Base-by-base conservation (phyloP, 352 stramenopile genomes). In the Globisporangium barbulae region DNA sequence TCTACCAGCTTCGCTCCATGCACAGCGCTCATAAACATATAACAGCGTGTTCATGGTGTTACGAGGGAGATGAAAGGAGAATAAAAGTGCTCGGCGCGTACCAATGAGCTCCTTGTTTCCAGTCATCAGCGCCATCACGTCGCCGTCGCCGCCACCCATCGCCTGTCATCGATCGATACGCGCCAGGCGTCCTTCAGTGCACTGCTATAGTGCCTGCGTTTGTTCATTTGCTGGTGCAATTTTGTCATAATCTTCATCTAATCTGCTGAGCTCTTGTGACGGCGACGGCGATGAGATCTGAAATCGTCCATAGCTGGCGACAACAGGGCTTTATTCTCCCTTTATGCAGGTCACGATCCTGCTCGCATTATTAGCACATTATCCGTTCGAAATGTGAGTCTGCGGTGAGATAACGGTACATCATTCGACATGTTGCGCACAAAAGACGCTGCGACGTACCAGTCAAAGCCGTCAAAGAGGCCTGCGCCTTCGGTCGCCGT, bases 401-500 rank as follows among this genome's bases (percentile, higher is more conserved):
- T 31, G 21, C 19, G n/a, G 53, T 60, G 17, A 44, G 10, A 37
- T 17, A 25, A 31, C n/a, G 8, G 3, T 15, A 10, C 42, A 28
- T 47, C 31, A 63, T 63, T 21, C 12, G 44, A 61, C 5, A 25
- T 49, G 4, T 47, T 47, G 7, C 21, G 10, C 31, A 37, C 31
- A 37, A 33, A 1, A 15, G 7, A 62, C 10, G 4, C 9, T 45
- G 33, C 4, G 8, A 49, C 67, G 61, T 71, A 97, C 98, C 98
- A 99, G 78, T 99, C 98, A 72, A 99, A 99, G 59, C 98, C 98
- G 81, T 99, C 97, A 78, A 99, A 99, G 13, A 99, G 83, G 22
- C 98, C 98, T 49, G 97, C 93, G 41, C 97, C 98, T 73, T 99
- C 97, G 59, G 98, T 96, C 42, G 98, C 98, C 55, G 93, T 98